A percentile compares a stretch with the other conserved stretches of the same genome.
These are phyloP conservation scores for Kwoniella sp. DNA, from an alignment of 768 basidiomycete genomes.

Conservation along the genomic window DNA sequence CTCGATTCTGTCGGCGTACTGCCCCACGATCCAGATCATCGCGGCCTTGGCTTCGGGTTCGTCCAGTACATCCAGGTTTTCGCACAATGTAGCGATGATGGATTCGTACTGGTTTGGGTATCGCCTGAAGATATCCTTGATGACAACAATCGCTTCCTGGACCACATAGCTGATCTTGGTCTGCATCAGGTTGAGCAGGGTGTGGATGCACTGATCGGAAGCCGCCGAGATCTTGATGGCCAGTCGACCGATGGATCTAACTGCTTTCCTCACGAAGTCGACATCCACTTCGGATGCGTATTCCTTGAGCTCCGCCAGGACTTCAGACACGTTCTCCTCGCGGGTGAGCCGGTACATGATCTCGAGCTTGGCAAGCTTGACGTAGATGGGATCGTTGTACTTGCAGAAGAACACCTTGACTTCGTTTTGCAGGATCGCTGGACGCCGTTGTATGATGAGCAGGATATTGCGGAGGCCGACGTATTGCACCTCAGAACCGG, in stretches of 20 bases:
- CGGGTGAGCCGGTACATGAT: slow-evolving; percentile 97
- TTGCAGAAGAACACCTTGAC: slow-evolving; percentile 99
- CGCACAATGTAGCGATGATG: slow-evolving; percentile 87
- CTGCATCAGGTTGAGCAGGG: slow-evolving; percentile 77
- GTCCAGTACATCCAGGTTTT: slow-evolving; percentile 83
- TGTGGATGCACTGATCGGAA: slow-evolving; percentile 83
- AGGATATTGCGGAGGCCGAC: slow-evolving; percentile 94
- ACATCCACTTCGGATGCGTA: slow-evolving; percentile 98
- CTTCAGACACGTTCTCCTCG: slow-evolving; percentile 88
- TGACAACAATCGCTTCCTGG: slow-evolving; percentile 95
- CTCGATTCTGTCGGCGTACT: slow-evolving; percentile 91
- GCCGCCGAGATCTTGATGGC: slow-evolving; percentile 93
- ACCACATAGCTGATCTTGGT: slow-evolving; percentile 94
- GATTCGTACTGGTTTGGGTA: slow-evolving; percentile 97
- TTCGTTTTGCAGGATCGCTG: slow-evolving; percentile 87
- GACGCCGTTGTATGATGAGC: slow-evolving; percentile 91
- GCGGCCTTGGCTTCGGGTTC: slow-evolving; percentile 96
- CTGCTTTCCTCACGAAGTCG: slow-evolving; percentile 96
- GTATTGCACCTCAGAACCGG: slow-evolving; percentile 97
- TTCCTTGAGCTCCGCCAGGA: slow-evolving; percentile 93
- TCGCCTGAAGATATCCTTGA: slow-evolving; percentile 93
- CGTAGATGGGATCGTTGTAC: slow-evolving; percentile 98
- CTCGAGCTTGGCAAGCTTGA: slow-evolving; percentile 95
- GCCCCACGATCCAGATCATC: slow-evolving; percentile 97
- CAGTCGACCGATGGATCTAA: slow-evolving; percentile 92